Conservation (phyloP, 1,284 basidiomycete genomes). For the Cryptococcus floricola region DNA sequence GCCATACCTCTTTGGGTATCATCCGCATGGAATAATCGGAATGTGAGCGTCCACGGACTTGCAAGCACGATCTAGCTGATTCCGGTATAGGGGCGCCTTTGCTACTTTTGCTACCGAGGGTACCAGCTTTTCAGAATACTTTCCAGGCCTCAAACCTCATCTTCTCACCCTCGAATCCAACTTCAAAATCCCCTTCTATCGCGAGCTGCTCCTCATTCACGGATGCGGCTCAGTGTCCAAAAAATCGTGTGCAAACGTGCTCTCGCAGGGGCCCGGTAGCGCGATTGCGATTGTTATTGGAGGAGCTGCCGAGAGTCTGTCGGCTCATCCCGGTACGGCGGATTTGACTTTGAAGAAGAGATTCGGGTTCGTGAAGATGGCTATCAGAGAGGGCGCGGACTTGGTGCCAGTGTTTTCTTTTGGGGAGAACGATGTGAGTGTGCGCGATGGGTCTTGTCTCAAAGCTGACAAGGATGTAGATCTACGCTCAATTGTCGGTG, state of each 20-base stretch:
- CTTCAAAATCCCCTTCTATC: constrained; percentile 88
- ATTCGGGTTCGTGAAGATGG: constrained; percentile 93
- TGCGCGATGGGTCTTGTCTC: not conserved
- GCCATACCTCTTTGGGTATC: constrained; percentile 94
- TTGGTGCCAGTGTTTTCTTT: constrained; percentile 95
- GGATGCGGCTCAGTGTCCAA: constrained; percentile 92
- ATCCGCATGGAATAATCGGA: constrained; percentile 93
- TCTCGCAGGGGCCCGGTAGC: constrained; percentile 62
- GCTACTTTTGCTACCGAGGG: constrained; percentile 93
- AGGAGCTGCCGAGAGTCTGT: constrained; percentile 89
- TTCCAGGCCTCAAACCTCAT: constrained; percentile 89
- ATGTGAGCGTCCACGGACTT: constrained; percentile 59
- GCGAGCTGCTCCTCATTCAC: constrained; percentile 78
- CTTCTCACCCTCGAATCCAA: constrained; percentile 78
- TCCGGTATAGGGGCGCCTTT: constrained; percentile 69
- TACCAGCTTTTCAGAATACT: constrained; percentile 84
- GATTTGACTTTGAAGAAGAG: constrained; percentile 83
- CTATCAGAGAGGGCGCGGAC: constrained; percentile 88
- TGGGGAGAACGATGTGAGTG: constrained; percentile 92
- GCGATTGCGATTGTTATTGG: constrained; percentile 95
- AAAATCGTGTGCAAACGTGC: constrained; percentile 81
- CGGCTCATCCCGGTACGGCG: constrained; percentile 82
- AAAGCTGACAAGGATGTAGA: constrained; percentile 53
- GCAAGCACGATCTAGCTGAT: not conserved
- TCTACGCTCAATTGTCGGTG: constrained; percentile 83